Conservation (phyloP, 2,329 filamentous ascomycete genomes). For the Fusarium goolgardi region DNA sequence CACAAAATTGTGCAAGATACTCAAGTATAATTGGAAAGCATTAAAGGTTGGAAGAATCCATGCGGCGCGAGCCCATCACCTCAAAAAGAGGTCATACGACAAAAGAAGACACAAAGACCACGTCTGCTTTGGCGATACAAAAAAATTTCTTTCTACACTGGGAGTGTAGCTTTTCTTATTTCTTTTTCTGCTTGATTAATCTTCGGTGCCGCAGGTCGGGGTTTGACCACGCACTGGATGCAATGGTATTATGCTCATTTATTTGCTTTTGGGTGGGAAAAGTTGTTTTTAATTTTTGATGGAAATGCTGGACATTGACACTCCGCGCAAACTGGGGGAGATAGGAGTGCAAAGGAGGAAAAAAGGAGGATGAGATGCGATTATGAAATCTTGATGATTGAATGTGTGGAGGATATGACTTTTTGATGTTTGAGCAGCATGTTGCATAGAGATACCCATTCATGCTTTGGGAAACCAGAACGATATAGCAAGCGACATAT, state of each 20-base stretch:
- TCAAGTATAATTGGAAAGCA: conserved; percentile 37
- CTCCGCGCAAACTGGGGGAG: conserved; percentile 25
- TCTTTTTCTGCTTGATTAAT: conserved; percentile 29
- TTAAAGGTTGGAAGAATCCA: conserved; percentile 44
- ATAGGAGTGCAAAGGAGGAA: conserved; percentile 36
- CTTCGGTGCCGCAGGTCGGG: conserved; percentile 47
- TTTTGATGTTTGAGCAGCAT: conserved; percentile 43
- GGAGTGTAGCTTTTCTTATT: background rate
- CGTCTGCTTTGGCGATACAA: conserved; percentile 12
- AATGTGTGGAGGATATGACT: conserved; percentile 42
- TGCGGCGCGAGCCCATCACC: conserved; percentile 43
- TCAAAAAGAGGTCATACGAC: conserved; percentile 21
- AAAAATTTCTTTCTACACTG: conserved; percentile 10
- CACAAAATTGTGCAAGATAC: conserved; percentile 21
- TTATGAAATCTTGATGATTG: conserved; percentile 46
- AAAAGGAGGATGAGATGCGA: conserved; percentile 12
- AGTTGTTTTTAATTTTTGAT: conserved; percentile 33
- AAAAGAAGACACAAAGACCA: conserved; percentile 12
- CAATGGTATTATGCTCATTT: conserved; percentile 42
- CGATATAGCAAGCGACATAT: conserved; percentile 49
- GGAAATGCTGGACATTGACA: conserved; percentile 46
- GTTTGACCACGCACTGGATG: conserved; percentile 47
- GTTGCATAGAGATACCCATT: conserved; percentile 52
- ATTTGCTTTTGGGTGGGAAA: conserved; percentile 19
- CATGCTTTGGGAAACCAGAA: conserved; percentile 45